Conservation (phyloP, 495 filamentous ascomycete genomes). For the Hypoxylon lienhwacheense region DNA sequence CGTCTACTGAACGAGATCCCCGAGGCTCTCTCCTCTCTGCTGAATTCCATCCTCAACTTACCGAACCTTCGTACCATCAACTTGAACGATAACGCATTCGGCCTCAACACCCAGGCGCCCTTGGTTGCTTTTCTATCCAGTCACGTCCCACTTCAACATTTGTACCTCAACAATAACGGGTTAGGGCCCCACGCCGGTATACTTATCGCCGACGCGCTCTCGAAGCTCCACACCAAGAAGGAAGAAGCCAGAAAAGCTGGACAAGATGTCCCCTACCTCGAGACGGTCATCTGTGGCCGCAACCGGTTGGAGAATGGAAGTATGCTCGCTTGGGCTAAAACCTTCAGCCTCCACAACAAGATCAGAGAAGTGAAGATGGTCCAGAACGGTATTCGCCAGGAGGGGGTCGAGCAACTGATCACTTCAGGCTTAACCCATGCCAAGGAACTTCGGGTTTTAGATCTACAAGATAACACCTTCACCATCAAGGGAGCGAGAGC, state of each 20-base stretch:
- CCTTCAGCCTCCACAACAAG: slow-evolving; percentile 75
- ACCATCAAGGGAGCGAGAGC: slow-evolving; percentile 78
- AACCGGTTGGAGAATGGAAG: slow-evolving; percentile 94
- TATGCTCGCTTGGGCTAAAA: slow-evolving; percentile 91
- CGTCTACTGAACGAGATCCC: slow-evolving; percentile 94
- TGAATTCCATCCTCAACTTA: slow-evolving; percentile 81
- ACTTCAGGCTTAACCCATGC: slow-evolving; percentile 73
- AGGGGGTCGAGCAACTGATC: slow-evolving; percentile 80
- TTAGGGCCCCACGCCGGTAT: slow-evolving; percentile 87
- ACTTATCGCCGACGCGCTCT: slow-evolving; percentile 80
- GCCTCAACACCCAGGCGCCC: slow-evolving; percentile 83
- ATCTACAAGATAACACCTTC: slow-evolving; percentile 98
- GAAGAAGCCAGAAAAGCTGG: slow-evolving; percentile 67
- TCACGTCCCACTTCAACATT: slow-evolving; percentile 84
- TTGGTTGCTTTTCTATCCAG: slow-evolving; percentile 82
- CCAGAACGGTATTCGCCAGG: slow-evolving; percentile 94
- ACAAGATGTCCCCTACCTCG: slow-evolving; percentile 73
- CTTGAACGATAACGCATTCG: slow-evolving; percentile 97
- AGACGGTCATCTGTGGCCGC: slow-evolving; percentile 93
- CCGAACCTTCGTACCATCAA: slow-evolving; percentile 86
- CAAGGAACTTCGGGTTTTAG: slow-evolving; percentile 66
- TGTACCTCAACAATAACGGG: slow-evolving; percentile 98
- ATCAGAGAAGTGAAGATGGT: slow-evolving; percentile 93
- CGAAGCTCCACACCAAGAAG: slow-evolving; percentile 73
- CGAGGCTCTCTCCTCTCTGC: slow-evolving; percentile 78